Evolutionary conservation across 345 rosid genomes (phyloP).

Genomic region (Salix brachista): DNA sequence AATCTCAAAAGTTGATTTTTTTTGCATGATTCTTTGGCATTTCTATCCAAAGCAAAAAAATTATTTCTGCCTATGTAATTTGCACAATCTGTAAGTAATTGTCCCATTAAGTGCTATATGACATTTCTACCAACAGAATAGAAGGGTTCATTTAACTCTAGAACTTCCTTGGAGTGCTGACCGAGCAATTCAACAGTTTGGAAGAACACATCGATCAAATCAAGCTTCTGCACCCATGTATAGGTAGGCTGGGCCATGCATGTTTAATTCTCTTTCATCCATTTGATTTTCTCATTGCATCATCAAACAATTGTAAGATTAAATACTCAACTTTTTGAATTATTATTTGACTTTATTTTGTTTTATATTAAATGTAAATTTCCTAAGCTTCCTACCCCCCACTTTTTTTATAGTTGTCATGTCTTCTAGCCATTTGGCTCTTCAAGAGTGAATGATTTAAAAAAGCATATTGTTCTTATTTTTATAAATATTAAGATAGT

Average conservation of each 20-base stretch:
- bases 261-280: not conserved
- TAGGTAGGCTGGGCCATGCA: slow-evolving; percentile 44
- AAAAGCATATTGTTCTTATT: not conserved
- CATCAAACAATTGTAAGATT: not conserved
- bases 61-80: not conserved
- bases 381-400: not conserved
- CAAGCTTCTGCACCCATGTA: slow-evolving; percentile 99
- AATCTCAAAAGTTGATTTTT: not conserved
- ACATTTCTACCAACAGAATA: slow-evolving; percentile 47
- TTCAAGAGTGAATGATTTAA: not conserved
- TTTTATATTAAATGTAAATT: too few species aligned
- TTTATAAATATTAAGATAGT: too few species aligned
- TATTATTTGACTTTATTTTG: not conserved
- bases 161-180: slow-evolving; percentile 99
- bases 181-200: slow-evolving; percentile 98
- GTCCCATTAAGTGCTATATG: slow-evolving; percentile 2
- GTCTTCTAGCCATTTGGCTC: not conserved
- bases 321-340: not conserved
- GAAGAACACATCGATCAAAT: slow-evolving; percentile 96
- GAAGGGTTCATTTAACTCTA: slow-evolving; percentile 93
- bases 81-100: not conserved
- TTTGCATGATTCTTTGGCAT: not conserved
- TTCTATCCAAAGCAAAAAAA: not conserved
- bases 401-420: not conserved
- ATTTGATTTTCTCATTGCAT: not conserved